These are phyloP conservation scores for Pyronema domesticum DNA, from an alignment of 495 filamentous ascomycete species.

Conservation along the genomic window DNA sequence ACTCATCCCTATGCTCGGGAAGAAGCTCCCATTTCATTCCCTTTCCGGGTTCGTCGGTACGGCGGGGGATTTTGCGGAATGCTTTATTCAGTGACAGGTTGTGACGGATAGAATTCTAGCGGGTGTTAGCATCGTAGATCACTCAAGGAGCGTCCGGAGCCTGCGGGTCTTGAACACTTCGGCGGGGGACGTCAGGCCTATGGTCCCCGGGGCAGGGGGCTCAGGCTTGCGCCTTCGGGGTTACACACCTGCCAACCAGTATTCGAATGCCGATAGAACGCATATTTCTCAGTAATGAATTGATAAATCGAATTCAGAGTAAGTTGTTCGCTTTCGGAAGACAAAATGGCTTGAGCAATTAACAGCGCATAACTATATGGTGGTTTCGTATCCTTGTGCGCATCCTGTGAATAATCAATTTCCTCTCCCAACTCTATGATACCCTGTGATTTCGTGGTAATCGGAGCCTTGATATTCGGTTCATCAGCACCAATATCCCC, in stretches of 20 bases:
- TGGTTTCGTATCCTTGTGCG: conserved; percentile 75
- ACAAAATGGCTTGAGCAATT: conserved; percentile 88
- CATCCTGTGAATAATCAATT: conserved; percentile 71
- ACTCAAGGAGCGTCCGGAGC: background rate
- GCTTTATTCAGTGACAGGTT: conserved; percentile 86
- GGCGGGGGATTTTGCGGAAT: conserved; percentile 78
- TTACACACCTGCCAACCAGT: conserved; percentile 66
- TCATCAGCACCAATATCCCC: no score
- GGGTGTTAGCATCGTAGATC: no score
- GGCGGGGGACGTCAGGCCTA: background rate
- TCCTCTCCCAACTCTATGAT: conserved; percentile 45
- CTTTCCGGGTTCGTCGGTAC: conserved; percentile 89
- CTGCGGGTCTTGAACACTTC: conserved; percentile 8
- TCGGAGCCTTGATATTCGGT: no score
- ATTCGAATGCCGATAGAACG: conserved; percentile 70
- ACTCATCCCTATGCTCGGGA: conserved; percentile 59
- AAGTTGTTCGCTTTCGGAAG: conserved; percentile 63
- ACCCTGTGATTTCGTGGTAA: no score
- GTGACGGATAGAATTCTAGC: conserved; percentile 84
- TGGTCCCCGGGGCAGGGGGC: background rate
- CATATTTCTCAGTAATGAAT: conserved; percentile 73
- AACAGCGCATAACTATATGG: conserved; percentile 92
- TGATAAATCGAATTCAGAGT: conserved; percentile 80
- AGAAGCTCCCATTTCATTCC: conserved; percentile 97
- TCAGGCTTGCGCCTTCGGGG: background rate